phyloP scores from a whole-genome alignment of 1,284 basidiomycete genomes.

The Apiotrichum sp. region DNA sequence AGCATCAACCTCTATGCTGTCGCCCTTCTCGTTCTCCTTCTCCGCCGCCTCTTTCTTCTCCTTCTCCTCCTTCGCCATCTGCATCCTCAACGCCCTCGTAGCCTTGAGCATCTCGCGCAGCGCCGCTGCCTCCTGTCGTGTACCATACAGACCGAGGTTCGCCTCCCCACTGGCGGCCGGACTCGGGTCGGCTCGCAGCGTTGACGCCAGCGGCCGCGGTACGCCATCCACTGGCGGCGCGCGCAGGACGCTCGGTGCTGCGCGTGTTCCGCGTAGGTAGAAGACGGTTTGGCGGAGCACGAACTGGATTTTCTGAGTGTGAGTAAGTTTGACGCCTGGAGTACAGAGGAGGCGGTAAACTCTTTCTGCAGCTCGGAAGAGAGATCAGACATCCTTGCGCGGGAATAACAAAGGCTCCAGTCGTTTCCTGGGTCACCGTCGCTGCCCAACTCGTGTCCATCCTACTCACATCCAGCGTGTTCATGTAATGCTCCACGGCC shows the following conservation, averaged over 20 bases:
- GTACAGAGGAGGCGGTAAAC: too few relatives aligned
- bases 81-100: conserved; percentile 13
- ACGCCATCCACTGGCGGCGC: conserved; percentile 27
- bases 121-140: conserved; percentile 30
- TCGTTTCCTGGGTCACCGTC: too few relatives aligned
- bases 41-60: not conserved
- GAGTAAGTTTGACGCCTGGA: conserved; percentile 19
- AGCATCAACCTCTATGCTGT: not conserved
- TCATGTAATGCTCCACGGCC: conserved; percentile 35
- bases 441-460: too few relatives aligned
- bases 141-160: conserved; percentile 37
- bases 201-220: conserved; percentile 22
- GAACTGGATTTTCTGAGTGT: conserved; percentile 42
- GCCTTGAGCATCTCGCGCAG: conserved; percentile 29
- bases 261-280: conserved; percentile 35
- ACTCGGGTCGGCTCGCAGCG: conserved; percentile 15
- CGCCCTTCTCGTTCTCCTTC: not conserved
- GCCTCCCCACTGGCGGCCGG: conserved; percentile 4
- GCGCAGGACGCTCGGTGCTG: conserved; percentile 27
- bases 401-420: too few relatives aligned
- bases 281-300: conserved; percentile 41
- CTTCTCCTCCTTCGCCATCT: not conserved
- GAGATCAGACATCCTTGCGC: too few relatives aligned
- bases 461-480: conserved; percentile 35
- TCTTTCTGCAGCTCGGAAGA: too few relatives aligned